Evolutionary conservation across 2,329 filamentous ascomycete genomes (phyloP).

Genomic region (Didymella keratinophila): DNA sequence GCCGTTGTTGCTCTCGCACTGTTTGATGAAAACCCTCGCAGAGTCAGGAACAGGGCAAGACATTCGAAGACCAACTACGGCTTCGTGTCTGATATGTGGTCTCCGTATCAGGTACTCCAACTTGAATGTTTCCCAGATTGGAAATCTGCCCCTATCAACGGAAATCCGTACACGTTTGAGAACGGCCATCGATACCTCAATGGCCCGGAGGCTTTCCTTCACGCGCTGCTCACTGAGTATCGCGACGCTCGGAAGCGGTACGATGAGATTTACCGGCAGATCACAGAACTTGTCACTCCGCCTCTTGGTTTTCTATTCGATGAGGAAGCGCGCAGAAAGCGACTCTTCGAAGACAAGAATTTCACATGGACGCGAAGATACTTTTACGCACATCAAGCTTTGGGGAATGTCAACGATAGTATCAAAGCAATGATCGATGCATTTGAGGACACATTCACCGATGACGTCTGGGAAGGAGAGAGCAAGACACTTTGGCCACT

Average conservation of each 20-base stretch:
- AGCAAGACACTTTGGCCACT: conserved; percentile 66
- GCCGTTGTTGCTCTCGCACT: conserved; percentile 67
- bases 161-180: conserved; percentile 64
- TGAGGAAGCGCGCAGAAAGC: conserved; percentile 61
- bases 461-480: conserved; percentile 65
- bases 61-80: conserved; percentile 60
- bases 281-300: conserved; percentile 67
- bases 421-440: conserved; percentile 66
- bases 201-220: conserved; percentile 68
- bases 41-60: conserved; percentile 59
- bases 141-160: conserved; percentile 48
- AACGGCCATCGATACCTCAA: conserved; percentile 65
- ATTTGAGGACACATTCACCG: conserved; percentile 65
- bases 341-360: conserved; percentile 67
- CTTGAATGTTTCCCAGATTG: conserved; percentile 57
- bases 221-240: conserved; percentile 66
- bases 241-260: conserved; percentile 67
- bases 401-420: conserved; percentile 66
- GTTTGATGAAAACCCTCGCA: conserved; percentile 60
- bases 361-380: conserved; percentile 69
- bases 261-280: conserved; percentile 63
- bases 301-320: conserved; percentile 68
- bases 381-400: conserved; percentile 69
- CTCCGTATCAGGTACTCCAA: conserved; percentile 64
- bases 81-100: conserved; percentile 65